Base-by-base conservation (phyloP, 495 filamentous ascomycete genomes). In the Xylaria scruposa region DNA sequence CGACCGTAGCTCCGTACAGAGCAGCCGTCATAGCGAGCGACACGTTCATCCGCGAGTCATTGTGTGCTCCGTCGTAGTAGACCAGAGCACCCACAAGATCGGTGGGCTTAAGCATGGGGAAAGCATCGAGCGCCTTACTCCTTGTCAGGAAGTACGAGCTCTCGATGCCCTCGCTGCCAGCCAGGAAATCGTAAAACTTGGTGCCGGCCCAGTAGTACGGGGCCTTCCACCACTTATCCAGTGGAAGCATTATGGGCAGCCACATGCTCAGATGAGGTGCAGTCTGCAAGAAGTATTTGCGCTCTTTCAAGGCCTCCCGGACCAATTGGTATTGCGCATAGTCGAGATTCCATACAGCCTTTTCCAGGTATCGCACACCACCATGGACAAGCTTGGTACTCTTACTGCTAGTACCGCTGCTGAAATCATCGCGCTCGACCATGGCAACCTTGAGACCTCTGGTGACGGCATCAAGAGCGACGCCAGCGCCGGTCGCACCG, bases 1-100 rank as follows among this genome's bases (percentile, higher is more conserved):
- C 91, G 24, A 99, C 91, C 4, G 95, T 98, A 56, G 91, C 89
- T 56, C 96, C 96, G 77, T 97, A 98, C 42, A 98, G 85, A 1
- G 96, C 96, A 15, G 95, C 95, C 24, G 96, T 99, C 91, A 97
- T 95, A 12, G 93, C 95, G 59, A 98, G 84, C 9, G 95, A 97
- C 51, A 98, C 94, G 75, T 99, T 99, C 96, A 99, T 99, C 63
- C 96, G 89, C 31, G 96, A 98, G 81, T 99, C 96, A 78, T 98
- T 99, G 84, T 99, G 96, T 2, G 94, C 94, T 74, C 96, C 96
- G 83, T 99, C 95, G 80, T 99, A 99, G 85, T 99, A 99, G 0
- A 99, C 96, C 77, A 98, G 85, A 49, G 96, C 96, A 59, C 96
- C 96, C 59, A 94, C 88, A 5, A 99, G 84, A 53, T 92, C 92